Conservation (phyloP, 148 eudicot genomes). For the Spergularia marina region DNA sequence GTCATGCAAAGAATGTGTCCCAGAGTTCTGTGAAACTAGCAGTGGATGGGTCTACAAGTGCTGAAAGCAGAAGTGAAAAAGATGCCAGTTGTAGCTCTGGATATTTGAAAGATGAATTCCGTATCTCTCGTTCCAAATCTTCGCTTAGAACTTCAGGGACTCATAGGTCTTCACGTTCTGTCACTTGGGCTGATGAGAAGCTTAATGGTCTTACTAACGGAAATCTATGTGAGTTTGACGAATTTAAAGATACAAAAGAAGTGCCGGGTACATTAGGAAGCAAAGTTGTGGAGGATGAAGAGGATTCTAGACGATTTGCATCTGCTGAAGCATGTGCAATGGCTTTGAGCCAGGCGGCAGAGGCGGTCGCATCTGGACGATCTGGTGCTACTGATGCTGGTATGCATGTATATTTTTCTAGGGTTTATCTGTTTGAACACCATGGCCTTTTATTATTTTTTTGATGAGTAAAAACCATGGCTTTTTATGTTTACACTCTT, state of each 20-base stretch:
- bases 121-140: constrained; percentile 38
- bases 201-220: constrained; percentile 28
- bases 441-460: background rate
- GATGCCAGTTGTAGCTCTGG: constrained; percentile 24
- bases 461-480: background rate
- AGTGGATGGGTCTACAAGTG: background rate
- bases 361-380: constrained; percentile 71
- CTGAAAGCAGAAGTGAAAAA: constrained; percentile 16
- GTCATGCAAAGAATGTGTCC: constrained; percentile 3
- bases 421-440: constrained; percentile 12
- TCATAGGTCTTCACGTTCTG: constrained; percentile 53
- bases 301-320: constrained; percentile 47
- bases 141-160: constrained; percentile 54
- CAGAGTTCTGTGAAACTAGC: constrained; percentile 9
- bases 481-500: background rate
- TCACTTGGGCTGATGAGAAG: constrained; percentile 86
- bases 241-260: constrained; percentile 30
- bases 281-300: constrained; percentile 25
- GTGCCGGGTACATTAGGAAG: constrained; percentile 16
- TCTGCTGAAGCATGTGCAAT: constrained; percentile 87
- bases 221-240: constrained; percentile 50
- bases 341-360: constrained; percentile 82
- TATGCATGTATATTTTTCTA: constrained; percentile 18
- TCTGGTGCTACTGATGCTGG: constrained; percentile 67
- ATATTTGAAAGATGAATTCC: constrained; percentile 13